These are phyloP conservation scores for Aspergillus chevalieri DNA, from an alignment of 2,329 filamentous ascomycete species.

Conservation along the genomic window DNA sequence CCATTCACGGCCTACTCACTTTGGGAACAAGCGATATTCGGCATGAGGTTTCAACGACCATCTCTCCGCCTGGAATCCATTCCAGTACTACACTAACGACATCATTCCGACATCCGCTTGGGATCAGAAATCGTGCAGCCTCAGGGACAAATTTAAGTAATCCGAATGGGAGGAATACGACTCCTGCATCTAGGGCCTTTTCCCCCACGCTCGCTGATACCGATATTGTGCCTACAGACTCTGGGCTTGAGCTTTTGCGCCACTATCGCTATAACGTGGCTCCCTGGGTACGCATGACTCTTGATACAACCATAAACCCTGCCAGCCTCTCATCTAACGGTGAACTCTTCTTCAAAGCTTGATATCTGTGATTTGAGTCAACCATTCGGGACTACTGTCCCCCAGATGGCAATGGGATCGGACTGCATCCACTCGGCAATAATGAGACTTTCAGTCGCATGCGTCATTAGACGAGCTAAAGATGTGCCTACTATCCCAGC, in stretches of 20 bases:
- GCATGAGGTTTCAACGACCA: too few relatives aligned
- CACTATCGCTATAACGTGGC: slow-evolving; percentile 43
- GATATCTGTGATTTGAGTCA: slow-evolving; percentile 40
- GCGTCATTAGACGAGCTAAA: slow-evolving; percentile 1
- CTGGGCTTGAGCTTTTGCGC: slow-evolving; percentile 32
- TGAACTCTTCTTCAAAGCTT: slow-evolving; percentile 23
- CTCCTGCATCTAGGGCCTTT: not conserved
- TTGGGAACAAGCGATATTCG: too few relatives aligned
- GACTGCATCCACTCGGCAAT: slow-evolving; percentile 12
- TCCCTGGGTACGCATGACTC: slow-evolving; percentile 36
- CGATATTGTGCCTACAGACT: slow-evolving; percentile 1
- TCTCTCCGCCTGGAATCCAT: too few relatives aligned
- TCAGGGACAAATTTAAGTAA: too few relatives aligned
- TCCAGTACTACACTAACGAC: too few relatives aligned
- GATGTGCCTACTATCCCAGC: too few relatives aligned
- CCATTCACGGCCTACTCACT: too few relatives aligned
- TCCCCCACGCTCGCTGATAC: slow-evolving; percentile 1
- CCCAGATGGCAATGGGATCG: slow-evolving; percentile 21
- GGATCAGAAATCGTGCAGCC: too few relatives aligned
- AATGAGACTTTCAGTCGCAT: slow-evolving; percentile 14
- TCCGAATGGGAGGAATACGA: too few relatives aligned
- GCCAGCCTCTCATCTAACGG: too few relatives aligned
- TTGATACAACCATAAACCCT: too few relatives aligned
- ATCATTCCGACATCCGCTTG: too few relatives aligned
- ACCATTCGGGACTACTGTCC: slow-evolving; percentile 35